Percentiles rank a stretch among this genome's conserved stretches.
phyloP scores from a whole-genome alignment of 2,329 filamentous ascomycete species.

The Bipolaris bicolor region DNA sequence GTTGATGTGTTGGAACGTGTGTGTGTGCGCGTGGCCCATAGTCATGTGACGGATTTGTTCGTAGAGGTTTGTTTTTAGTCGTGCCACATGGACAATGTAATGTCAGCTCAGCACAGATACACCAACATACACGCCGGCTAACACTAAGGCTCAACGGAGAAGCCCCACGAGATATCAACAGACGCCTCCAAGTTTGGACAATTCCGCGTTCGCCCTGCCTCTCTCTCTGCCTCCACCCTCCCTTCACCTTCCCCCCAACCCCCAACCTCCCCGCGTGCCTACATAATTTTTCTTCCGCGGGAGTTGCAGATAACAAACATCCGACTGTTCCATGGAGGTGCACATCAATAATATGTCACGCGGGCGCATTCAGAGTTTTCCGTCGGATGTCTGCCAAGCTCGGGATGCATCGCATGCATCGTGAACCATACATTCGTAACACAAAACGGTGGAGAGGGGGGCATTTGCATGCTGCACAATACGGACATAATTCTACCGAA shows the following conservation, averaged over 20 bases:
- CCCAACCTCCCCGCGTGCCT: neutral
- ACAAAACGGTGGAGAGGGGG: neutral
- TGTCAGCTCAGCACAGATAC: no score
- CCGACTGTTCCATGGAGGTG: neutral
- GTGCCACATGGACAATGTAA: no score
- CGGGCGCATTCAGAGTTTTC: conserved; percentile 5
- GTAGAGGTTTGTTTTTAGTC: no score
- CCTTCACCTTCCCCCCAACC: neutral
- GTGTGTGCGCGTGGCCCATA: no score
- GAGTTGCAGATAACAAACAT: neutral
- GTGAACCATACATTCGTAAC: neutral
- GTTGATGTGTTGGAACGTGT: no score
- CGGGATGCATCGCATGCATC: neutral
- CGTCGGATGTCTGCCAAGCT: conserved; percentile 5
- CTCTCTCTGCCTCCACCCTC: no score
- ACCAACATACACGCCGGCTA: no score
- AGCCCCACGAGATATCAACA: no score
- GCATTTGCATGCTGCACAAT: neutral
- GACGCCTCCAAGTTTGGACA: no score
- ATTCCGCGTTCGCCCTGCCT: no score
- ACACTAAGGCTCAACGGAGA: no score
- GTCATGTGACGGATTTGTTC: no score
- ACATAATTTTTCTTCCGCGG: neutral
- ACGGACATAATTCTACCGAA: conserved; percentile 3
- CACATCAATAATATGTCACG: neutral